Evolutionary conservation across 2,329 filamentous ascomycete species (phyloP).

Genomic region (Epichloe amarillans): DNA sequence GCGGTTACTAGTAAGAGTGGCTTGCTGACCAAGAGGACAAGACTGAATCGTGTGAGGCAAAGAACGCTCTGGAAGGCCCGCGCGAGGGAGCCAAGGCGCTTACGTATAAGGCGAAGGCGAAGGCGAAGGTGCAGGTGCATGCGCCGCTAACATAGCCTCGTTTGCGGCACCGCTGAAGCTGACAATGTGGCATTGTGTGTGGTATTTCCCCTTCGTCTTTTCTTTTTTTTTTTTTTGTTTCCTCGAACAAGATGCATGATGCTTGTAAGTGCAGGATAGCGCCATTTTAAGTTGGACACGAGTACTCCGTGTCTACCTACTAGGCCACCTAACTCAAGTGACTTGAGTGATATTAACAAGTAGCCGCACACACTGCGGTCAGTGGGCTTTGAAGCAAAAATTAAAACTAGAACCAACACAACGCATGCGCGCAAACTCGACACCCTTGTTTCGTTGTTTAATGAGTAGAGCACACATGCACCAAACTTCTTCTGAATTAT

Average conservation of each 20-base stretch:
- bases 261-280: no score
- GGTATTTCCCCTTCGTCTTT: no score
- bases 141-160: background rate
- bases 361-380: background rate
- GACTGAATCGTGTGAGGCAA: background rate
- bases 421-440: background rate
- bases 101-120: constrained; percentile 2
- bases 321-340: no score
- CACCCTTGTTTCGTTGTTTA: background rate
- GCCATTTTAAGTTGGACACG: no score
- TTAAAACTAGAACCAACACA: background rate
- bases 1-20: background rate
- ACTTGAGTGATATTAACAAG: no score
- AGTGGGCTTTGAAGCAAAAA: background rate
- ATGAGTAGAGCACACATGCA: background rate
- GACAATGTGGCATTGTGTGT: background rate
- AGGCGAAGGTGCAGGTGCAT: background rate
- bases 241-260: no score
- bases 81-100: constrained; percentile 1
- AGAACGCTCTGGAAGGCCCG: constrained; percentile 6
- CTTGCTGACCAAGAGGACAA: constrained; percentile 1
- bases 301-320: no score
- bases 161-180: background rate
- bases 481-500: constrained; percentile 6
- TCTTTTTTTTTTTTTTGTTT: no score